These are phyloP conservation scores for Syzygium jambos DNA, from an alignment of 345 rosid species.

Conservation along the genomic window DNA sequence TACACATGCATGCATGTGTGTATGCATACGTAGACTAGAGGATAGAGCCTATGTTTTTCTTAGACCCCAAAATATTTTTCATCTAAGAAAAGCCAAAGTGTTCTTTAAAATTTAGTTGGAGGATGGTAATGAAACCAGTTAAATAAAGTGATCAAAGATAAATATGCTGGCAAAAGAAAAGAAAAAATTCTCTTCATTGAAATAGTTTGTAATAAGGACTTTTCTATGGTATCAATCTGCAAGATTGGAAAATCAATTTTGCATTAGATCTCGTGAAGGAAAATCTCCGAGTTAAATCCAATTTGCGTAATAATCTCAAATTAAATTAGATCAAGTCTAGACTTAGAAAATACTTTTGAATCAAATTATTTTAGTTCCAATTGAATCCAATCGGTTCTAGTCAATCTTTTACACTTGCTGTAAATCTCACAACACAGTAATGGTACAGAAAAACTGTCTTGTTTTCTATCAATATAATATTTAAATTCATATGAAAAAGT, in stretches of 20 bases:
- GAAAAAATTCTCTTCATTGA: background rate
- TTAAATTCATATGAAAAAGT: too few species aligned
- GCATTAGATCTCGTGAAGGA: background rate
- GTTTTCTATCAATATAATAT: too few species aligned
- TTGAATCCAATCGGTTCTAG: background rate
- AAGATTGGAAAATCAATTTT: conserved; percentile 1
- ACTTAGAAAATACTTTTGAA: background rate
- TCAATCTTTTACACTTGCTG: background rate
- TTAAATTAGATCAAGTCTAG: background rate
- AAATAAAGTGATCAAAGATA: background rate
- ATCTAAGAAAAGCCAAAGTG: background rate
- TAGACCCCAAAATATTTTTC: background rate
- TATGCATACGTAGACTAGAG: background rate
- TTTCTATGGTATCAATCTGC: background rate
- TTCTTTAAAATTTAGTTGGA: background rate
- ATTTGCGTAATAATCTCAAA: background rate
- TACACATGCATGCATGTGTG: background rate
- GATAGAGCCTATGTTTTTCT: background rate
- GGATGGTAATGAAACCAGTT: background rate
- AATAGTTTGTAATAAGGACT: background rate
- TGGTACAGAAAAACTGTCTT: too few species aligned
- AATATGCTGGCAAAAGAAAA: background rate
- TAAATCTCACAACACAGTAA: background rate
- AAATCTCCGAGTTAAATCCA: background rate
- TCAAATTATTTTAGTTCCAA: too few species aligned